Percentiles rank a stretch among this genome's conserved stretches.
phyloP scores from a whole-genome alignment of 768 basidiomycete species.

The Pisolithus microcarpus region DNA sequence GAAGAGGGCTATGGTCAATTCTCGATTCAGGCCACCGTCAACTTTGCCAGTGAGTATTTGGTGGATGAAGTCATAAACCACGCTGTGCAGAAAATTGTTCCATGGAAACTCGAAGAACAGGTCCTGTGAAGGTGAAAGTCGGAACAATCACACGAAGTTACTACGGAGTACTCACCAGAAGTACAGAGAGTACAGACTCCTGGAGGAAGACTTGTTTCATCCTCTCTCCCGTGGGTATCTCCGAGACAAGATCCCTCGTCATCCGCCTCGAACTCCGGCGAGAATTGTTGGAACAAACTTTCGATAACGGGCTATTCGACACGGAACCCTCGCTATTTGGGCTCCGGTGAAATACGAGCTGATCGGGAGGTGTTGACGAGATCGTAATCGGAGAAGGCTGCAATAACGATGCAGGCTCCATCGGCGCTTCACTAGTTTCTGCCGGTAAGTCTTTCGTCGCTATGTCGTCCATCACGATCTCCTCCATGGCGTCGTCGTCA shows the following conservation, averaged over 20 bases:
- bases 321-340: conserved; percentile 21
- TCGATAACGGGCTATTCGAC: conserved; percentile 22
- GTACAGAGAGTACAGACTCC: conserved; percentile 59
- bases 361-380: conserved; percentile 24
- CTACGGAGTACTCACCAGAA: conserved; percentile 54
- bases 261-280: conserved; percentile 50
- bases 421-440: conserved; percentile 22
- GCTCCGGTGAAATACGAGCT: conserved; percentile 20
- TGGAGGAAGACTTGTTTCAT: conserved; percentile 77
- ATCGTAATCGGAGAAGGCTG: conserved; percentile 25
- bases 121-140: conserved; percentile 43
- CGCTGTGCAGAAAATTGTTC: conserved; percentile 97
- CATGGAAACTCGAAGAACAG: conserved; percentile 94
- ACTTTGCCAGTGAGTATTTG: conserved; percentile 88
- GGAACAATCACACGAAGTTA: neutral
- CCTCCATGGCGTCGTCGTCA: conserved; percentile 77
- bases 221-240: conserved; percentile 63
- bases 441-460: conserved; percentile 29
- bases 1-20: conserved; percentile 78
- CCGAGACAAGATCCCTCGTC: conserved; percentile 26
- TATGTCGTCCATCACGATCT: conserved; percentile 71
- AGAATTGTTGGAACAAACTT: conserved; percentile 38
- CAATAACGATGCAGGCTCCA: conserved; percentile 26
- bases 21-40: conserved; percentile 76
- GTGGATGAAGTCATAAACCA: conserved; percentile 93